These are phyloP conservation scores for Xenosphaeropsis pyriputrescens DNA, from an alignment of 2,329 filamentous ascomycete species.

Conservation along the genomic window DNA sequence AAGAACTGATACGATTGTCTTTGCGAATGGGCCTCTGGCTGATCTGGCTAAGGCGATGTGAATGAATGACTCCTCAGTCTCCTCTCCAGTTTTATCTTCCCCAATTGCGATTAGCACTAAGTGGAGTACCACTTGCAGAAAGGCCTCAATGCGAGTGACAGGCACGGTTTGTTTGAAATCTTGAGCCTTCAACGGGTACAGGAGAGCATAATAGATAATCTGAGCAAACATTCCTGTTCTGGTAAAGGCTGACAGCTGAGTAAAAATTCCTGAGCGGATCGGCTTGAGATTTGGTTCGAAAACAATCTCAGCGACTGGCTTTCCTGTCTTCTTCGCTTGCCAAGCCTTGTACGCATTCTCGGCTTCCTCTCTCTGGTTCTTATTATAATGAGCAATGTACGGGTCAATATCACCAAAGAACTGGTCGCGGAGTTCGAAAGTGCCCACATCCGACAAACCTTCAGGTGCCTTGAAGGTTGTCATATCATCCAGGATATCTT, in stretches of 20 bases:
- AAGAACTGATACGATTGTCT: slow-evolving; percentile 50
- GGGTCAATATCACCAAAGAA: slow-evolving; percentile 84
- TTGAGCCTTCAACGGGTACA: slow-evolving; percentile 62
- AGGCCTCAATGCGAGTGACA: slow-evolving; percentile 73
- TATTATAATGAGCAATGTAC: slow-evolving; percentile 90
- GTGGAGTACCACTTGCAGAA: slow-evolving; percentile 83
- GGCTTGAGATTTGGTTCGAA: slow-evolving; percentile 75
- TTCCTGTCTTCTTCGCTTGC: slow-evolving; percentile 77
- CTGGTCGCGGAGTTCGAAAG: slow-evolving; percentile 80
- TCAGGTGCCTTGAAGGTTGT: slow-evolving; percentile 83
- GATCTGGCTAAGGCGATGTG: slow-evolving; percentile 51
- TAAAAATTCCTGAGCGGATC: slow-evolving; percentile 66
- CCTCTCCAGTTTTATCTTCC: slow-evolving; percentile 57
- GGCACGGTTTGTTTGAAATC: slow-evolving; percentile 61
- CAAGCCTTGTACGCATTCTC: slow-evolving; percentile 79
- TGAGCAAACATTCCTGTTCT: slow-evolving; percentile 76
- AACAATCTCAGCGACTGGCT: slow-evolving; percentile 68
- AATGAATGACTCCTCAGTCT: slow-evolving; percentile 51
- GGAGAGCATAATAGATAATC: slow-evolving; percentile 74
- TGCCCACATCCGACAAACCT: slow-evolving; percentile 81
- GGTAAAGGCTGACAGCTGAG: slow-evolving; percentile 64
- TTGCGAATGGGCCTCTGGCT: slow-evolving; percentile 46
- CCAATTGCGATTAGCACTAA: slow-evolving; percentile 72
- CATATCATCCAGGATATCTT: slow-evolving; percentile 72
- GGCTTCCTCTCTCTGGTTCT: slow-evolving; percentile 92